Conservation (phyloP, 73 alveolate genomes). For the Stentor roeselii region DNA sequence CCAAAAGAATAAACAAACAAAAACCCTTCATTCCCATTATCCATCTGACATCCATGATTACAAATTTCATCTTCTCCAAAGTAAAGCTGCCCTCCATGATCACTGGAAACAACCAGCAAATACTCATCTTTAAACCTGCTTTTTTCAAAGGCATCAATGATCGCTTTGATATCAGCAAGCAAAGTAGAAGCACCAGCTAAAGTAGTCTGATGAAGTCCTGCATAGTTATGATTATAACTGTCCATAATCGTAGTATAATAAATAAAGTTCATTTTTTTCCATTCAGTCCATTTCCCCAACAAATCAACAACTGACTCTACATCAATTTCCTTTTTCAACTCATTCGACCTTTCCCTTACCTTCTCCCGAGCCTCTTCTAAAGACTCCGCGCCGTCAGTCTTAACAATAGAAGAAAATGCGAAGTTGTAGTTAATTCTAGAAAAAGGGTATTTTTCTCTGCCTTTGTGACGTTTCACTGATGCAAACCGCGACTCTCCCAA, state of each 20-base stretch:
- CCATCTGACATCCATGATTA: slow-evolving; percentile 25
- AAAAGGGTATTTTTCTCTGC: slow-evolving; percentile 14
- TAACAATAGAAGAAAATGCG: neutral
- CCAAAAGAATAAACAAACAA: neutral
- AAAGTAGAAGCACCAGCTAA: neutral
- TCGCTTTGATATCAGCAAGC: slow-evolving; percentile 6
- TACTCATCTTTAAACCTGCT: neutral
- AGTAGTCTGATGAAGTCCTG: neutral
- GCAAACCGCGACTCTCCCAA: neutral
- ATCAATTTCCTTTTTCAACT: neutral
- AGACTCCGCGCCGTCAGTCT: neutral
- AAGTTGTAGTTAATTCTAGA: neutral
- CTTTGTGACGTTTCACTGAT: neutral
- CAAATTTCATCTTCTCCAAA: slow-evolving; percentile 25
- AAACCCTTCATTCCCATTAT: slow-evolving; percentile 27
- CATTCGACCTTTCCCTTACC: neutral
- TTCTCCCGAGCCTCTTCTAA: neutral
- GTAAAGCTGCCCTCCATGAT: slow-evolving; percentile 14
- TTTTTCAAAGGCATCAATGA: neutral
- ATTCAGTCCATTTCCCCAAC: neutral
- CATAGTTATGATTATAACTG: slow-evolving; percentile 17
- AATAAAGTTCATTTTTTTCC: neutral
- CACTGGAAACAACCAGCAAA: neutral
- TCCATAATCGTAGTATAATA: slow-evolving; percentile 20
- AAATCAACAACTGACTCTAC: neutral